Evolutionary conservation across 257 asterid genomes (phyloP), one percentile per base, ranked within the genome.

Genomic region (Pogostemon cablin): DNA sequence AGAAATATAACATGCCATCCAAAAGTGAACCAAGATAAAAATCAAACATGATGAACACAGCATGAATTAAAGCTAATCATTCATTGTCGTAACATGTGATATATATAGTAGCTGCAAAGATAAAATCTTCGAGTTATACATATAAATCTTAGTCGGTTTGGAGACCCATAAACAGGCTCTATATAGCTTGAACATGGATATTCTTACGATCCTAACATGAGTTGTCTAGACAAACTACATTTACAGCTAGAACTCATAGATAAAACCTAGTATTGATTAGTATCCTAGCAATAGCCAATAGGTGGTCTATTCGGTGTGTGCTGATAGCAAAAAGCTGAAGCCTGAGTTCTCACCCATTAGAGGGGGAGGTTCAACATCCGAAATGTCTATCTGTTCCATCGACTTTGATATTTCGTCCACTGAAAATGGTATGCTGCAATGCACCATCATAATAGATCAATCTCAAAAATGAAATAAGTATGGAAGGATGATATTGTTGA

Each of bases 361-460:
- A 65, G 95, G 80, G n/a, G 98, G 98, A 68, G 96, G 91, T 72
- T 89, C 91, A 50, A 93, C 76, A 62, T 90, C 96, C 0, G 90
- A 75, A 37, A 93, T 87, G 72, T 89, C 97, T 61, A 90, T 93
- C 81, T 89, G 98, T 73, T 90, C 92, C 98, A 90, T 91, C 3
- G 97, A 90, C 82, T 93, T 93, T 1, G 98, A 90, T 82, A 93
- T 90, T 76, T 93, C 98, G 34, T 93, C 98, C 11, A 90, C 98
- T 41, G 98, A 90, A 79, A 93, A 93, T 0, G 98, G 98, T 77
- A 93, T 90, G 87, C 98, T 93, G 97, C 82, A 85, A 57, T 15
- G 55, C 60, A 72, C 67, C 60, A 75, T 55, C 61, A 72, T 48
- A 41, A 52, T 49, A 54, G 67, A 78, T 75, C 64, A 48, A 48